Base-by-base conservation (phyloP, 495 filamentous ascomycete species). In the Penicillium argentinense region DNA sequence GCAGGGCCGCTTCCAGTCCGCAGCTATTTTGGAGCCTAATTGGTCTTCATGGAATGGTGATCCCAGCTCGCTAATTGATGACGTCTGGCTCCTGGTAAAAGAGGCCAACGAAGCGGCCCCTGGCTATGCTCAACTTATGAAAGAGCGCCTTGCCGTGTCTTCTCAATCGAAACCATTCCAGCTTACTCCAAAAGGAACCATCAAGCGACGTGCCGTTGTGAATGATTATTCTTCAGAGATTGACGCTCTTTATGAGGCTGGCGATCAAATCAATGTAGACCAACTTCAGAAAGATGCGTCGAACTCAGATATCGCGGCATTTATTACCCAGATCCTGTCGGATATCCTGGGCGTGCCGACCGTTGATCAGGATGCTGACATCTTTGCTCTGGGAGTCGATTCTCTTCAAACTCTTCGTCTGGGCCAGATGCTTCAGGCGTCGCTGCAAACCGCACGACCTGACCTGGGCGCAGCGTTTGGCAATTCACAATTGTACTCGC, bases 41-140 rank as follows among this genome's bases (percentile, higher is more conserved):
- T 53, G 49, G 49, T 24, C 29, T 9, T 4, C n/a, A 29, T 43
- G 48, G 48, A 38, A 17, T 38, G 40, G 45, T 11, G 63, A 81
- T 33, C 73, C 81, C 26, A 75, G 79, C 6, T 72, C 81, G 43
- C 72, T 72, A 7, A 81, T 78, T 57, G 81, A 80, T 18, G 75
- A 83, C 55, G 82, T 53, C 52, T 29, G 62, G 83, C 40, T 68
- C 54, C 16, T 67, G 62, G 76, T 82, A 30, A 64, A 54, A 12
- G 32, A 57, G 9, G 45, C 54, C 4, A 54, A 61, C 9, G 41
- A 13, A 13, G 14, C 38, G 5, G 41, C 27, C 9, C 54, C 47
- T 9, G 39, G 16, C 2, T 43, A 54, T 22, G 55, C 26, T 1
- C 39, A 51, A 24, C 5, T 58, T 9, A 39, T 47, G 26, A 51